A percentile compares a stretch with the other conserved stretches of the same genome.
Evolutionary conservation across 148 eudicot genomes (phyloP).

Genomic region (Amaranthus hypochondriacus): DNA sequence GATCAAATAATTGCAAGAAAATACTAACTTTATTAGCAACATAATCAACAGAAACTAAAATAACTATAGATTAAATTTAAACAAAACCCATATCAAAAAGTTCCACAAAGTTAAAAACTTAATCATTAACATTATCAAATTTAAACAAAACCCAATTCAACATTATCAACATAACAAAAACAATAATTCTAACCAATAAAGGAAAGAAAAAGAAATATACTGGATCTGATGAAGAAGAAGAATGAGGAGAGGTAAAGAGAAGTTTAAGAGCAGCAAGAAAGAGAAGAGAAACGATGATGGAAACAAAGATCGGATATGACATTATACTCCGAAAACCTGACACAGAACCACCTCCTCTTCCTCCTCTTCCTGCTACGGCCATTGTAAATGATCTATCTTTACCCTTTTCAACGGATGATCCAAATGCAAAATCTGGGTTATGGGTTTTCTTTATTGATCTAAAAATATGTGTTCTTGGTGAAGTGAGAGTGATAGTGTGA

Average conservation of each 20-base stretch:
- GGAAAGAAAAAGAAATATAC: conserved; percentile 29
- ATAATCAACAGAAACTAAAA: no score
- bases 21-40: no score
- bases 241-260: conserved; percentile 58
- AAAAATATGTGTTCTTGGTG: neutral
- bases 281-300: conserved; percentile 71
- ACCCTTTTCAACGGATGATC: conserved; percentile 3
- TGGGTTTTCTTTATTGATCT: conserved; percentile 8
- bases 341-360: conserved; percentile 54
- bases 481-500: no score
- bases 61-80: no score
- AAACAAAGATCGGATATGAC: conserved; percentile 76
- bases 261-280: conserved; percentile 76
- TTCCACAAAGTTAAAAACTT: neutral
- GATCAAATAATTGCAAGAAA: no score
- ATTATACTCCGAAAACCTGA: conserved; percentile 54
- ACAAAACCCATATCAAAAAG: no score
- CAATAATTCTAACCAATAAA: neutral
- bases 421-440: neutral
- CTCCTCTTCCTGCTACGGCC: conserved; percentile 70
- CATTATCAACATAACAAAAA: neutral
- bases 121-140: neutral
- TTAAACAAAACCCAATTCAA: neutral
- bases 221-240: conserved; percentile 39
- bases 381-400: conserved; percentile 24